Base-by-base conservation (phyloP, 2,329 filamentous ascomycete species). In the Fusarium drepaniforme region DNA sequence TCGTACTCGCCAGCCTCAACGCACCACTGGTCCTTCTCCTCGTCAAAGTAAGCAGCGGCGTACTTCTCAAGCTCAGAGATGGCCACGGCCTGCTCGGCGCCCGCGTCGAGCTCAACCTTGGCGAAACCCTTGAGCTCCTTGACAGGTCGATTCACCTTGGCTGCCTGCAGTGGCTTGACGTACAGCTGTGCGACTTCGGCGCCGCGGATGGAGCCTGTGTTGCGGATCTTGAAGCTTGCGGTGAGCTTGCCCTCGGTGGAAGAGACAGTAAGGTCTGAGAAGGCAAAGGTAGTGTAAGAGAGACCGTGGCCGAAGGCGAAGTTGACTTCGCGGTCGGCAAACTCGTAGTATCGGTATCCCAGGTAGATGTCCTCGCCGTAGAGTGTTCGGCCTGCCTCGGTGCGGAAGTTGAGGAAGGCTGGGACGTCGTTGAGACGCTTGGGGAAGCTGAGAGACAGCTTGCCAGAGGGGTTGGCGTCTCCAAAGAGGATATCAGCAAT, bases 311-410 rank as follows among this genome's bases (percentile, higher is more conserved):
- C 94, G 80, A 97, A 97, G 67, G 92, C 88, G 83, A 96, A 97
- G 33, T 93, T 88, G 0, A 92, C 90, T 1, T 87, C 86, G 6
- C 90, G 87, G 40, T 91, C 87, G n/a, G 89, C 87, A 77, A 90
- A 92, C 79, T 97, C 94, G 81, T 94, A 97, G 85, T 92, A 95
- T 25, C 93, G 88, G 84, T 97, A 97, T 5, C 94, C 94, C 42
- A 96, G 87, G 81, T 94, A 96, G 56, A 97, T 86, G 71, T 94
- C 94, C 82, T 97, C 94, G 57, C 93, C 93, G 80, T 96, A 97
- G 1, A 95, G 85, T 0, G 92, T 91, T 67, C 93, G 89, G 53
- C 93, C 90, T 40, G 91, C 90, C 81, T 96, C 93, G 15, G 89
- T 89, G 42, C 88, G 85, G 82, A 92, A 96, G 85, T 95, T 96